phyloP scores from a whole-genome alignment of 768 basidiomycete genomes.

The Termitomyces sp. region DNA sequence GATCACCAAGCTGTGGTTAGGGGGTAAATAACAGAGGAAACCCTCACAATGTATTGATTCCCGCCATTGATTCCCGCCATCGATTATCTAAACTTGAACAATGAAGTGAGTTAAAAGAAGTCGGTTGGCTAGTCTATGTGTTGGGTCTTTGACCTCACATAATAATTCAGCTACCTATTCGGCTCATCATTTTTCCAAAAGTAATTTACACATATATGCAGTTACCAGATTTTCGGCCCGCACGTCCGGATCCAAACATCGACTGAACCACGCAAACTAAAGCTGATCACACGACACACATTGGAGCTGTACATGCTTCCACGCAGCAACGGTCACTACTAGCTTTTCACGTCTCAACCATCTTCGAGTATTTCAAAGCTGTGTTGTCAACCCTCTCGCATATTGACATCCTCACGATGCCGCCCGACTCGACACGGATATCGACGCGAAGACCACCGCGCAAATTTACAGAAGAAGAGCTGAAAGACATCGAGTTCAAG shows the following conservation, averaged over 20 bases:
- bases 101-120: too few relatives aligned
- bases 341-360: background rate
- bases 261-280: too few relatives aligned
- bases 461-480: slow-evolving; percentile 44
- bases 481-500: slow-evolving; percentile 48
- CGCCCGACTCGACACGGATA: slow-evolving; percentile 36
- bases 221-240: background rate
- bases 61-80: too few relatives aligned
- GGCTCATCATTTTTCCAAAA: too few relatives aligned
- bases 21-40: too few relatives aligned
- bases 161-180: too few relatives aligned
- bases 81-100: too few relatives aligned
- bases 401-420: slow-evolving; percentile 24
- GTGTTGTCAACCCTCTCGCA: background rate
- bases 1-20: too few relatives aligned
- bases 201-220: too few relatives aligned
- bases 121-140: too few relatives aligned
- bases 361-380: background rate
- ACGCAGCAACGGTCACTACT: background rate
- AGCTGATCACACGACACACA: slow-evolving; percentile 4
- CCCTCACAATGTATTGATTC: too few relatives aligned
- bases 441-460: slow-evolving; percentile 34
- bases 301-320: background rate
- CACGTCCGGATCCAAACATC: background rate
- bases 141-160: too few relatives aligned